Evolutionary conservation across 2,329 filamentous ascomycete genomes (phyloP), one percentile per base, ranked within the genome.

Genomic region (Botrytis squamosa): DNA sequence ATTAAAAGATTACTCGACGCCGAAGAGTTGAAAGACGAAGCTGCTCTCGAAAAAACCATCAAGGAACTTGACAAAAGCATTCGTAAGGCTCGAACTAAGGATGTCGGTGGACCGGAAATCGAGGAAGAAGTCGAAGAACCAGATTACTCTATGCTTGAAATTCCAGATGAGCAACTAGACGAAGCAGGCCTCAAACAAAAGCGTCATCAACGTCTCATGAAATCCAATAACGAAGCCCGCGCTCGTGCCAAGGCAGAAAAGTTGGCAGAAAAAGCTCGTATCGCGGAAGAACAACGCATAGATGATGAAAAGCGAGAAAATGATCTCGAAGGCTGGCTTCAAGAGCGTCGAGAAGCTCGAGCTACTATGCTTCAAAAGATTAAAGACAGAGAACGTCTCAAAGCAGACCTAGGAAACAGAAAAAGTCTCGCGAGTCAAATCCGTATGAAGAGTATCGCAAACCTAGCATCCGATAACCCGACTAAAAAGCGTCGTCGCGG

Each of bases 391-490:
- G 94, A 98, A 80, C 90, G 95, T 29, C 88, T 98, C 75, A 98
- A 97, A 84, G 93, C 94, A 62, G 96, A 99, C 80, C 88, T 98
- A 1, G 95, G 95, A 73, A 98, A 98, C 83, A 93, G 96, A 80
- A 99, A 99, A 83, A 98, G 95, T 0, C 90, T 98, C 33, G 96
- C 96, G 14, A 96, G 93, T 73, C 95, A 98, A 83, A 97, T 97
- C 84, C 93, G 96, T 76, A 99, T 99, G 96, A 98, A 98, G 84
- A 95, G 92, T 69, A 94, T 99, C 74, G 96, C 96, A 74, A 98
- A 97, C 80, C 90, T 99, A 1, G 96, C 96, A 4, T 95, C 95
- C 0, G 96, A 99, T 82, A 91, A 89, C 9, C 94, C 95, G 0
- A 85, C 87, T 76, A 94, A 95, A 82, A 97, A 97, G 83, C 89